Percentiles rank a stretch among this genome's conserved stretches.
These are phyloP conservation scores for Neonectria neomacrospora DNA, from an alignment of 2,329 filamentous ascomycete species.

Conservation along the genomic window DNA sequence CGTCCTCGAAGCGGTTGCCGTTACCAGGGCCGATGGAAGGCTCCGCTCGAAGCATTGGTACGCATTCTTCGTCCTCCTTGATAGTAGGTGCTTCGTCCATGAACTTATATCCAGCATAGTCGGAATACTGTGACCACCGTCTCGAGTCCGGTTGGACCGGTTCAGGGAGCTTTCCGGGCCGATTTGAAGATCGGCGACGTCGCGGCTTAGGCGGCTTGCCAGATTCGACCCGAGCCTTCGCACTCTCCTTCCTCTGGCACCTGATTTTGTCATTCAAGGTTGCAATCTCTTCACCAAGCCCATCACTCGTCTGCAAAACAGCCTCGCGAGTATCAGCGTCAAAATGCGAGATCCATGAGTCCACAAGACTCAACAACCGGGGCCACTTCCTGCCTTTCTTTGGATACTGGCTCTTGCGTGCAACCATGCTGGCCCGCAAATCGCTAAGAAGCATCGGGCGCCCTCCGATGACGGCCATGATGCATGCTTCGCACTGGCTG, in stretches of 20 bases:
- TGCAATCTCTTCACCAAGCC: conserved; percentile 26
- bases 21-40: too few species aligned
- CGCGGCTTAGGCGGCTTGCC: conserved; percentile 3
- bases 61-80: not conserved
- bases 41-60: not conserved
- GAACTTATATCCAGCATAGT: not conserved
- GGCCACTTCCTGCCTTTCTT: conserved; percentile 40
- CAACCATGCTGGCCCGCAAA: conserved; percentile 56
- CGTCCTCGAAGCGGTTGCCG: too few species aligned
- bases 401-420: conserved; percentile 46
- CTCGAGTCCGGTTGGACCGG: not conserved
- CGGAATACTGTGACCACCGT: not conserved
- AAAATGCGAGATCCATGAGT: conserved; percentile 57
- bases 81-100: not conserved
- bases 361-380: conserved; percentile 53
- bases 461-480: conserved; percentile 61
- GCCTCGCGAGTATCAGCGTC: conserved; percentile 21
- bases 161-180: not conserved
- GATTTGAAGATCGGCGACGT: not conserved
- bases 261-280: conserved; percentile 14
- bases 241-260: conserved; percentile 6
- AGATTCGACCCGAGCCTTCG: not conserved
- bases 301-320: conserved; percentile 25
- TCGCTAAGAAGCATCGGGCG: conserved; percentile 55
- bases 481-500: conserved; percentile 63